Percentiles rank a stretch among this genome's conserved stretches.
Evolutionary conservation across 306 rosid genomes (phyloP).

Genomic region (Calophaca sinica): DNA sequence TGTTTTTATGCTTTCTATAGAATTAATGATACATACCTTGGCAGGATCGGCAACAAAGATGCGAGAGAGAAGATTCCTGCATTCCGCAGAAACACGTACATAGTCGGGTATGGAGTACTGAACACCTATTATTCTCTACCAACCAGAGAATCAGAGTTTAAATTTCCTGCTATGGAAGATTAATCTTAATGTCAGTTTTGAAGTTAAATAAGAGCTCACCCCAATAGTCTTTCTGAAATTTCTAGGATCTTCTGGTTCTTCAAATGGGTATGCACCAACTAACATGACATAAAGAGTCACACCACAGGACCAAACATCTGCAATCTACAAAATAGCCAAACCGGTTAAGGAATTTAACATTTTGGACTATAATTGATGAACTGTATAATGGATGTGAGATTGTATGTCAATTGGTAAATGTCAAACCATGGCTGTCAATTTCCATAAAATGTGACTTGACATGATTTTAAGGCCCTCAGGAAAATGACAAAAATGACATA

Average conservation of each 20-base stretch:
- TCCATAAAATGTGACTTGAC: conserved; percentile 19
- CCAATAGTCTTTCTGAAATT: conserved; percentile 94
- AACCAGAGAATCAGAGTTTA: conserved; percentile 43
- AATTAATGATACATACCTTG: conserved; percentile 58
- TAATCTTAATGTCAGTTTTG: conserved; percentile 1
- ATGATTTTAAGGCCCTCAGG: neutral
- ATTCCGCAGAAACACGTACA: conserved; percentile 85
- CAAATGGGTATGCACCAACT: conserved; percentile 97
- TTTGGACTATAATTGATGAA: conserved; percentile 7
- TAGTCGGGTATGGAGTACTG: conserved; percentile 97
- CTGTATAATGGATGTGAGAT: neutral
- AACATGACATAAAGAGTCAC: conserved; percentile 97
- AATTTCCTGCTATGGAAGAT: conserved; percentile 9
- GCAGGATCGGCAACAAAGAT: conserved; percentile 91
- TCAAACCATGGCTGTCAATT: conserved; percentile 30
- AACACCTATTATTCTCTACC: conserved; percentile 84
- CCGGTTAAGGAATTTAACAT: conserved; percentile 28
- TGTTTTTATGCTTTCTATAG: neutral
- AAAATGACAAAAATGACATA: conserved; percentile 27
- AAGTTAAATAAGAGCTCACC: conserved; percentile 57
- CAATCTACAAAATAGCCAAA: conserved; percentile 65
- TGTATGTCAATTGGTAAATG: conserved; percentile 3
- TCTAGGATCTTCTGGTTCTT: conserved; percentile 97
- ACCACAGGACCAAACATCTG: conserved; percentile 99
- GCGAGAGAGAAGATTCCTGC: conserved; percentile 78